Evolutionary conservation across 2,329 filamentous ascomycete species (phyloP), one percentile per base, ranked within the genome.

Genomic region (Talaromyces sp.): DNA sequence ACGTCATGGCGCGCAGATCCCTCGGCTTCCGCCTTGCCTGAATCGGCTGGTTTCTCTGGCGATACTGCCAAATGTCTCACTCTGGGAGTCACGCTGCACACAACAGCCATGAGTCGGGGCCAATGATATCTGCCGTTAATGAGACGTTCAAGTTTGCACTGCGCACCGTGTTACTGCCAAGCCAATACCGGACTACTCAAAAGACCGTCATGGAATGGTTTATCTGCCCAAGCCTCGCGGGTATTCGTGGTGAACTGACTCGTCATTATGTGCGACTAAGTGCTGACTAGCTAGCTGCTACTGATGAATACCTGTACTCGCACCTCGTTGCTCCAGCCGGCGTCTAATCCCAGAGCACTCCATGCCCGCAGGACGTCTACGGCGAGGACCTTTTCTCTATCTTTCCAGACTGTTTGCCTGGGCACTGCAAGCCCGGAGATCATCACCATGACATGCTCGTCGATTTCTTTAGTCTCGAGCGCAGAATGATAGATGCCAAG

Each of bases 291-390:
- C 31, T 32, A 29, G 24, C 24, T 17, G 35, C 51, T 76, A 17
- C 64, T 67, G 29, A 82, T 71, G 63, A 82, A 87, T 5, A 91
- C 73, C 70, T 87, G 87, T 49, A 96, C 77, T 63, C 84, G 81
- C 41, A 92, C 82, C 72, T 96, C 90, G 71, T 96, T 96, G 65
- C 86, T 88, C 88, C 90, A 96, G 8, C 88, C 86, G 41, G 84
- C 82, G 61, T 86, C 77, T 59, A 95, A 79, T 0, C 81, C 83
- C 78, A 92, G 82, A 67, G 90, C 85, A 52, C 83, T 82, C 92
- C 92, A 98, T 0, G 93, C 93, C 31, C 77, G 80, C 65, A 86
- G 83, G 13, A 91, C 74, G 77, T 98, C 90, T 59, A 98, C 83
- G 65, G 91, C 87, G 32, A 98, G 74, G 8, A 98, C 83, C 61